Evolutionary conservation across 2,329 filamentous ascomycete species (phyloP).

Genomic region (Daldinia eschscholtzii): DNA sequence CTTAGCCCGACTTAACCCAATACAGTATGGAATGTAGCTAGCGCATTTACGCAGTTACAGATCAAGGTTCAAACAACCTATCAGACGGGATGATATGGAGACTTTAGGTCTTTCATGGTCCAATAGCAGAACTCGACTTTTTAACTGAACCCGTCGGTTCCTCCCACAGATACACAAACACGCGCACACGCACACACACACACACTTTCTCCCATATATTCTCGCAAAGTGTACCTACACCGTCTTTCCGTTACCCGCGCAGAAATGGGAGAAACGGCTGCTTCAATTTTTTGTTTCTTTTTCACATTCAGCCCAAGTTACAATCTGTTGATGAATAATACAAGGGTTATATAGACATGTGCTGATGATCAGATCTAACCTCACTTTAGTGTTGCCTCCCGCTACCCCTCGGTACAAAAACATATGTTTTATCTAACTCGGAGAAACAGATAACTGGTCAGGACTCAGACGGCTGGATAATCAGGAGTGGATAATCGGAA

Average conservation of each 20-base stretch:
- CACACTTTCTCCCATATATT: conserved; percentile 12
- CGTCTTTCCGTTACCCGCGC: conserved; percentile 21
- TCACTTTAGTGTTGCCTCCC: background rate
- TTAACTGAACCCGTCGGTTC: conserved; percentile 1
- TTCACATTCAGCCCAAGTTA: background rate
- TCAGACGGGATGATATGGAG: conserved; percentile 19
- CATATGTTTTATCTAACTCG: conserved; percentile 22
- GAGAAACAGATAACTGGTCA: conserved; percentile 10
- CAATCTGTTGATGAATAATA: conserved; percentile 6
- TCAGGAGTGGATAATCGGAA: conserved; percentile 21
- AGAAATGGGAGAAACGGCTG: background rate
- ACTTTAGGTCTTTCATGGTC: conserved; percentile 8
- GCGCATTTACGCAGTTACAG: conserved; percentile 24
- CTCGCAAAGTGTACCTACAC: conserved; percentile 14
- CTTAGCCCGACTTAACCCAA: conserved; percentile 20
- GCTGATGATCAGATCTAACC: conserved; percentile 5
- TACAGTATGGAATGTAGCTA: conserved; percentile 38
- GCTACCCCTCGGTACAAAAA: conserved; percentile 16
- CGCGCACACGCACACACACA: background rate
- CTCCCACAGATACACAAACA: background rate
- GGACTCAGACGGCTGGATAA: background rate
- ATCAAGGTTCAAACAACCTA: conserved; percentile 14
- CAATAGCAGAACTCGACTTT: conserved; percentile 15
- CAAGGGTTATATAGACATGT: background rate
- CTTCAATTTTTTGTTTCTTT: background rate